Percentiles rank a stretch among this genome's conserved stretches.
Evolutionary conservation across 208 protist species (phyloP).

Genomic region (Crithidia bombi): DNA sequence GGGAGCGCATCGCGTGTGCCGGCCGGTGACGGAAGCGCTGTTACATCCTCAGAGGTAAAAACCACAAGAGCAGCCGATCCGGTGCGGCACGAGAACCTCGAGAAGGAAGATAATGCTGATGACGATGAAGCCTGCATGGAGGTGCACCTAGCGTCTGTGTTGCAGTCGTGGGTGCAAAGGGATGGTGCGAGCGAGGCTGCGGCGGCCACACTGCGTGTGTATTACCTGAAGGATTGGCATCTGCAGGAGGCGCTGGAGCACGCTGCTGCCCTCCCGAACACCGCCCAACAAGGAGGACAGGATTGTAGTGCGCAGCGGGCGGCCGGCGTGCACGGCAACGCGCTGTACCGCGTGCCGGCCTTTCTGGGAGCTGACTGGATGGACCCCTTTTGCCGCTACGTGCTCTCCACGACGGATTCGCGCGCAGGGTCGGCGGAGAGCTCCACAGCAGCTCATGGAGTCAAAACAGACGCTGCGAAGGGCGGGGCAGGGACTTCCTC

Average conservation of each 20-base stretch:
- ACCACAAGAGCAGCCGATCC: background rate
- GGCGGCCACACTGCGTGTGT: constrained; percentile 2
- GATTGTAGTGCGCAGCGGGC: background rate
- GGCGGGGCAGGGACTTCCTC: background rate
- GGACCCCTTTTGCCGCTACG: constrained; percentile 52
- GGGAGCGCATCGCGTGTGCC: too few relatives aligned
- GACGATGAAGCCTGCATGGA: constrained; percentile 19
- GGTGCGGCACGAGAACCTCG: background rate
- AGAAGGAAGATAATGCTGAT: background rate
- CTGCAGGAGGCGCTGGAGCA: constrained; percentile 56
- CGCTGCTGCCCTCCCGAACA: background rate
- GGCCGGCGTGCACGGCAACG: constrained; percentile 33
- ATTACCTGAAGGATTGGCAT: constrained; percentile 89
- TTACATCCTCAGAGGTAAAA: background rate
- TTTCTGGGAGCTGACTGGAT: constrained; percentile 87
- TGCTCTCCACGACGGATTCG: background rate
- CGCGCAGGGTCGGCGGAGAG: background rate
- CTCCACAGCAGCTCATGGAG: background rate
- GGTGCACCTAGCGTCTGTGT: constrained; percentile 11
- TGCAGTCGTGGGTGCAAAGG: constrained; percentile 22
- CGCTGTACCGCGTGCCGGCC: constrained; percentile 69
- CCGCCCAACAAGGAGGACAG: background rate
- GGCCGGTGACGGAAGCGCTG: too few relatives aligned
- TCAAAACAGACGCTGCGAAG: background rate
- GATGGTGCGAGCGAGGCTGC: background rate